Evolutionary conservation across 768 basidiomycete species (phyloP), one percentile per base, ranked within the genome.

Genomic region (Mycena polygramma): DNA sequence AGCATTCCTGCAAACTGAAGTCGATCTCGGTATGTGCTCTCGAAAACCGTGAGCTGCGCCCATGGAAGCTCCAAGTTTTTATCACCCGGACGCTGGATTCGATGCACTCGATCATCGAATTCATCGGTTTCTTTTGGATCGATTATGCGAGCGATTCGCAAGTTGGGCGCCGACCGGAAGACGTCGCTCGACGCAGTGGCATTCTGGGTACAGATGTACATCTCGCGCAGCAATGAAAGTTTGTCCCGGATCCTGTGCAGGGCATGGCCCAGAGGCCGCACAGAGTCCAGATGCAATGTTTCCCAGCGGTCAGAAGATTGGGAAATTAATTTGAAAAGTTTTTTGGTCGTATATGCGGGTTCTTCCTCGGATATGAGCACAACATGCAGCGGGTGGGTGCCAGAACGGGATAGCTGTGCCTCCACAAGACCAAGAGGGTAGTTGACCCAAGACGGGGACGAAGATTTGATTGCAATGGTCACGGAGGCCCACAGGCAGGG

Each of bases 301-400:
- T 48, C 48, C 60, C 48, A 51, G n/a, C 60, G 60, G 17, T 45
- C 20, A 30, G 49, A 54, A 9, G 62, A 63, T 15, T 19, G 2
- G 15, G 39, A 51, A 15, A 54, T 45, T 7, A 24, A 10, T 0
- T 2, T 19, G 52, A 63, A 53, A n/a, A 63, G n/a, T 45, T n/a
- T 41, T 1, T 43, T 26, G 10, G 51, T 54, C 39, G 51, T 43
- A 22, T 45, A 63, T 6, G 52, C 62, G 10, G 52, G 39, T 1
- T 14, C 0, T 43, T 63, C 60, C 1, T 37, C 9, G 19, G 62
- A 63, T 17, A 45, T 8, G 24, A 54, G 13, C 11, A 26, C 4
- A 6, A 62, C 49, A 1, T 39, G 48, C 2, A 62, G 20, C 4
- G 48, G 48, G 20, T 39, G 35, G 2, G 7, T 14, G 9, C 60